These are phyloP conservation scores for Euphrasia arctica DNA, from an alignment of 305 asterid genomes.

Conservation along the genomic window DNA sequence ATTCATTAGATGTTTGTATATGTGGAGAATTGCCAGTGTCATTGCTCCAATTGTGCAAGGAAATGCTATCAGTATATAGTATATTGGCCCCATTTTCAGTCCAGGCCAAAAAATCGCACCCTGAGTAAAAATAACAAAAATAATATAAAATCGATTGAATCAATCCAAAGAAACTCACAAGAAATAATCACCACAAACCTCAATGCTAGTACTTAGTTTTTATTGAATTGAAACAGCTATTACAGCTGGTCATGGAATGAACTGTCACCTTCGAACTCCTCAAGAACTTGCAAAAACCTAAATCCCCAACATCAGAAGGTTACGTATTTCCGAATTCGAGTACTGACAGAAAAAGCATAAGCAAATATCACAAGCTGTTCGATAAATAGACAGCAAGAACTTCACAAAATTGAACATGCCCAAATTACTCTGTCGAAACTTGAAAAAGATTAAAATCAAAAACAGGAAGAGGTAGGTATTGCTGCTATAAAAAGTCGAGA, in stretches of 20 bases:
- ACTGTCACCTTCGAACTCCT: conserved; percentile 22
- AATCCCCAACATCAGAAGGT: conserved; percentile 24
- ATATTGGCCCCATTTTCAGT: conserved; percentile 72
- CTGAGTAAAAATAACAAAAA: conserved; percentile 19
- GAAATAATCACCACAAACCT: conserved; percentile 27
- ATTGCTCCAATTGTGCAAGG: conserved; percentile 91
- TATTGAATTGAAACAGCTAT: conserved; percentile 4
- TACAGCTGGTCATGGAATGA: background rate
- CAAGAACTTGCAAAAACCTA: conserved; percentile 20
- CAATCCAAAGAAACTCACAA: background rate
- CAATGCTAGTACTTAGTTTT: conserved; percentile 18
- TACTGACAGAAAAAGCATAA: no score
- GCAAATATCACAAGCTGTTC: conserved; percentile 13
- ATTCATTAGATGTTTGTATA: conserved; percentile 83
- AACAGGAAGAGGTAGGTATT: no score
- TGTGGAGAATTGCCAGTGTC: conserved; percentile 72
- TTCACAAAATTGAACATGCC: no score
- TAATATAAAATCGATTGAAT: background rate
- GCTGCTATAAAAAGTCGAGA: no score
- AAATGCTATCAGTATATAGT: conserved; percentile 71
- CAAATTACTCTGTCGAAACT: no score
- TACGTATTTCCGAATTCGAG: conserved; percentile 14
- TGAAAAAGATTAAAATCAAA: no score
- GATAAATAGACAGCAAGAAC: conserved; percentile 15
- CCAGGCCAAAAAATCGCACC: conserved; percentile 21